Percentiles rank a stretch among this genome's conserved stretches.
These are phyloP conservation scores for Crucihimalaya himalaica DNA, from an alignment of 345 rosid genomes.

Conservation along the genomic window DNA sequence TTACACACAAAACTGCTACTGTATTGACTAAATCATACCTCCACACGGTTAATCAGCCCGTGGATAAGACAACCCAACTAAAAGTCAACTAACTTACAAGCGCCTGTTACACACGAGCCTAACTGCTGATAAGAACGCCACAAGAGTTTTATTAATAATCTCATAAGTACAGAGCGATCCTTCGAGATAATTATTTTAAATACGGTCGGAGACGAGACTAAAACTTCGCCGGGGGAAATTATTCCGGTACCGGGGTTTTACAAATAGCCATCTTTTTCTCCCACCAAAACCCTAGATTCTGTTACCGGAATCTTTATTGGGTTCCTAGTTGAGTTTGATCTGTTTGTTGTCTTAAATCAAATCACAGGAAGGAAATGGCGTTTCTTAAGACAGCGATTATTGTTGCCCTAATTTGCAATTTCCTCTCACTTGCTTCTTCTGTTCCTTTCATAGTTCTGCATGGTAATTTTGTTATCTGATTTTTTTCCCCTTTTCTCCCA, in stretches of 20 bases:
- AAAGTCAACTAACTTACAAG: constrained; percentile 28
- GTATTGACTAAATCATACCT: neutral
- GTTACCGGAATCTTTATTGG: no score
- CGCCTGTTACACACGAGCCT: constrained; percentile 15
- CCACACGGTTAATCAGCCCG: constrained; percentile 16
- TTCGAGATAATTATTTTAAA: neutral
- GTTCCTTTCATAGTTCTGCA: constrained; percentile 78
- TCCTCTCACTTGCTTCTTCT: constrained; percentile 45
- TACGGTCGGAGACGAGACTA: constrained; percentile 11
- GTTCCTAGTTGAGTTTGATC: neutral
- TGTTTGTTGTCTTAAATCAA: neutral
- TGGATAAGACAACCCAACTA: neutral
- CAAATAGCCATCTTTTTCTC: neutral
- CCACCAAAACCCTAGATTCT: constrained; percentile 3
- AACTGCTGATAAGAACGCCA: neutral
- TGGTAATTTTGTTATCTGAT: constrained; percentile 44
- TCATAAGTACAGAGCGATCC: constrained; percentile 17
- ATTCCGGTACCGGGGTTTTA: neutral
- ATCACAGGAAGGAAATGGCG: constrained; percentile 28
- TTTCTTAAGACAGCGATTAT: neutral
- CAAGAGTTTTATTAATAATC: neutral
- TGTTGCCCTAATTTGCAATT: constrained; percentile 26
- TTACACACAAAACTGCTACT: neutral
- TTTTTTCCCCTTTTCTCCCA: neutral
- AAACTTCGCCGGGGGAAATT: constrained; percentile 20